Evolutionary conservation across 306 rosid species (phyloP).

Genomic region (Ammopiptanthus mongolicus): DNA sequence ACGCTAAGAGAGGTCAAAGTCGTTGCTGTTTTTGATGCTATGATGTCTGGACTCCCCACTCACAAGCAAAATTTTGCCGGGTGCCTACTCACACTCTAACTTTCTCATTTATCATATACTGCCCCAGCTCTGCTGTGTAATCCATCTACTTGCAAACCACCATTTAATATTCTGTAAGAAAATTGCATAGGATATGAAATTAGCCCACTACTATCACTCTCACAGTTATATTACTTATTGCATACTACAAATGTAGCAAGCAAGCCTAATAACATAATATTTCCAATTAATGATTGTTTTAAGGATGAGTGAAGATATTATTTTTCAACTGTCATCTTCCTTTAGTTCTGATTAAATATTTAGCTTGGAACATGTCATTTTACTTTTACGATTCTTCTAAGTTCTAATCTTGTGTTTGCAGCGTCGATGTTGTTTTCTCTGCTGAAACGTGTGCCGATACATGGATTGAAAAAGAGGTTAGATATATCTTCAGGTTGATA

Average conservation of each 20-base stretch:
- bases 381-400: background rate
- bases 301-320: background rate
- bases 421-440: slow-evolving; percentile 73
- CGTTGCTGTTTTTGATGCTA: slow-evolving; percentile 87
- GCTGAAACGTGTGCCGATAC: slow-evolving; percentile 83
- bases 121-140: too few species aligned
- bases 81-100: slow-evolving; percentile 16
- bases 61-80: slow-evolving; percentile 72
- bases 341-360: background rate
- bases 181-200: background rate
- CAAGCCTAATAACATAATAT: background rate
- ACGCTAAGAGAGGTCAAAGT: slow-evolving; percentile 85
- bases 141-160: background rate
- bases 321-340: background rate
- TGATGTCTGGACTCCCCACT: slow-evolving; percentile 87
- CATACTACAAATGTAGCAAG: background rate
- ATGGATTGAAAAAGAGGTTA: slow-evolving; percentile 95
- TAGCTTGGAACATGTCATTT: background rate
- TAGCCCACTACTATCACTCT: background rate
- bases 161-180: background rate
- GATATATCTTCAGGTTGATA: slow-evolving; percentile 22
- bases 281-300: background rate
- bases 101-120: background rate
- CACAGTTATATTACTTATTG: background rate
- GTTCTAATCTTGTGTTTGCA: slow-evolving; percentile 42